Conservation (phyloP, 192 early-diverging fungal genomes). For the Mortierella claussenii region DNA sequence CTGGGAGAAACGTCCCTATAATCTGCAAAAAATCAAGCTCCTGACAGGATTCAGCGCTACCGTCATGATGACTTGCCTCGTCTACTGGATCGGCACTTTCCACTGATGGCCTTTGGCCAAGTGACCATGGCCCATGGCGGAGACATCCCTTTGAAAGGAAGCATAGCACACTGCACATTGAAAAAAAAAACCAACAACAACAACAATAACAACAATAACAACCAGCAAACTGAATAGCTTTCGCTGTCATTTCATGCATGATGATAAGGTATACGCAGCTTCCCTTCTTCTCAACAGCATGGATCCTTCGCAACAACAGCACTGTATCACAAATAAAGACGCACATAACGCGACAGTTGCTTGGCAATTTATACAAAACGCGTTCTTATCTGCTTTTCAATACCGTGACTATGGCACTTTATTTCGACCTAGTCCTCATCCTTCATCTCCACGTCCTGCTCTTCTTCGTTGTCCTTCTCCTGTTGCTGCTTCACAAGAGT, state of each 20-base stretch:
- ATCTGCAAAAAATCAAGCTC: not conserved
- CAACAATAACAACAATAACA: no score
- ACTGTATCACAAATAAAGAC: not conserved
- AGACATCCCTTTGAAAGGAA: not conserved
- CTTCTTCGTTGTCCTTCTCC: not conserved
- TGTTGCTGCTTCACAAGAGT: not conserved
- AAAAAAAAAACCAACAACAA: no score
- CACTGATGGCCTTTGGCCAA: not conserved
- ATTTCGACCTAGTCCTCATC: not conserved
- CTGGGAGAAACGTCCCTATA: not conserved
- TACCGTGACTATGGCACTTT: not conserved
- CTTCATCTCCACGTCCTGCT: not conserved
- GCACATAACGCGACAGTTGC: not conserved
- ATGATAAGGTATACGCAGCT: no score
- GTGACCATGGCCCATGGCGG: not conserved
- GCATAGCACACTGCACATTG: no score
- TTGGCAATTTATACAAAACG: not conserved
- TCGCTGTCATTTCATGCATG: no score
- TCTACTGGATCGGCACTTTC: not conserved
- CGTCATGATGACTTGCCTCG: not conserved
- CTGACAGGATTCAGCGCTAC: constrained; percentile 2
- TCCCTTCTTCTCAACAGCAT: not conserved
- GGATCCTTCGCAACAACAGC: not conserved
- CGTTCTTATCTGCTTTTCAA: not conserved
- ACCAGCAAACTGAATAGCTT: no score